These are phyloP conservation scores for Amaranthus palmeri DNA, from an alignment of 148 eudicot species.

Conservation along the genomic window DNA sequence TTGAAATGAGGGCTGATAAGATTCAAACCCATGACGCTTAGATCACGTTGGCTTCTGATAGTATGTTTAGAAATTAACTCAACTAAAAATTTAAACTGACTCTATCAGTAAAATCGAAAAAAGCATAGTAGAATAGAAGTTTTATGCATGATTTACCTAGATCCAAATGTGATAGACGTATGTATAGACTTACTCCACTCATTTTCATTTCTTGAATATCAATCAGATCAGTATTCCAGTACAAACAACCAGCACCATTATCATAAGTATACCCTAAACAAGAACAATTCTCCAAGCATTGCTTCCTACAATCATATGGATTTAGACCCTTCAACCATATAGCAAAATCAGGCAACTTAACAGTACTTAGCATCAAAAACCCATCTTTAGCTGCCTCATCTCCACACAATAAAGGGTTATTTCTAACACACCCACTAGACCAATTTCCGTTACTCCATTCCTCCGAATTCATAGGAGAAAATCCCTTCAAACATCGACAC, in stretches of 20 bases:
- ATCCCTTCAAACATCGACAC: conserved; percentile 32
- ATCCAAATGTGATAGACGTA: conserved; percentile 28
- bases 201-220: conserved; percentile 29
- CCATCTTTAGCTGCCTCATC: conserved; percentile 26
- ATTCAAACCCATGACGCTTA: no score
- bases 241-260: conserved; percentile 36
- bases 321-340: conserved; percentile 30
- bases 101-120: background rate
- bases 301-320: conserved; percentile 25
- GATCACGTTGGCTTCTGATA: no score
- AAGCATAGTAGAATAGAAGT: background rate
- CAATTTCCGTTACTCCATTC: conserved; percentile 35
- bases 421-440: conserved; percentile 30
- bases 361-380: conserved; percentile 22
- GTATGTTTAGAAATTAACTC: no score
- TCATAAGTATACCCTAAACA: conserved; percentile 36
- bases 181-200: conserved; percentile 27
- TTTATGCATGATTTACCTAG: conserved; percentile 18
- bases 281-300: conserved; percentile 29
- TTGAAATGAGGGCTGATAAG: no score
- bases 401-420: conserved; percentile 22
- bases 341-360: conserved; percentile 28
- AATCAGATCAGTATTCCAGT: conserved; percentile 30
- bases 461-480: conserved; percentile 18
- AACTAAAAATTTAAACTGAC: no score